Evolutionary conservation across 495 filamentous ascomycete species (phyloP).

Genomic region (Penicillium ucsense): DNA sequence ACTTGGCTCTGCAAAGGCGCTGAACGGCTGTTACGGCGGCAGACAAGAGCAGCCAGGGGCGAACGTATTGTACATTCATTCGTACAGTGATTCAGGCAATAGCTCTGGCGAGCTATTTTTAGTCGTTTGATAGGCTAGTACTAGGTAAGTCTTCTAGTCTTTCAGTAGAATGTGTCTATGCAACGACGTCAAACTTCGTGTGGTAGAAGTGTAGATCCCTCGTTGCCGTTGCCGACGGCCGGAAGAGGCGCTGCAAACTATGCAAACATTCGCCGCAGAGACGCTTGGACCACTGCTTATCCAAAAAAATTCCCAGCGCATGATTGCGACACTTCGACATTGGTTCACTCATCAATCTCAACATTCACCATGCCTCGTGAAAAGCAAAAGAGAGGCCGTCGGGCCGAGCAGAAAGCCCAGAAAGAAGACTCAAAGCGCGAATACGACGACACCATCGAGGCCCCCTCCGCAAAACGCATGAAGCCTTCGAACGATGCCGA

Average conservation of each 20-base stretch:
- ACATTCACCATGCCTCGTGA: slow-evolving; percentile 39
- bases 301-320: slow-evolving; percentile 22
- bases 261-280: slow-evolving; percentile 17
- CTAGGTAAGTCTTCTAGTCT: too few species aligned
- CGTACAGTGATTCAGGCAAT: too few species aligned
- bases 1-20: too few species aligned
- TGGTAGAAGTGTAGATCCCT: not conserved
- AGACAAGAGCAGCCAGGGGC: too few species aligned
- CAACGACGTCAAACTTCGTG: not conserved
- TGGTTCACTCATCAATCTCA: slow-evolving; percentile 5
- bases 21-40: too few species aligned
- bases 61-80: too few species aligned
- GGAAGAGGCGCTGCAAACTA: slow-evolving; percentile 18
- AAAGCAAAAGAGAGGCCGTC: slow-evolving; percentile 58
- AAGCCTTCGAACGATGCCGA: slow-evolving; percentile 21
- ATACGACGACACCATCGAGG: slow-evolving; percentile 33
- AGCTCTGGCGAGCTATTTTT: too few species aligned
- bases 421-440: slow-evolving; percentile 36
- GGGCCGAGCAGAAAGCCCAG: slow-evolving; percentile 43
- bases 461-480: slow-evolving; percentile 27
- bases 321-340: not conserved
- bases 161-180: too few species aligned
- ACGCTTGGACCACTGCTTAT: slow-evolving; percentile 39
- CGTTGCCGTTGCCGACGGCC: not conserved
- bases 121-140: too few species aligned